Conservation (phyloP, 169 alveolate species). For the Besnoitia besnoiti region DNA sequence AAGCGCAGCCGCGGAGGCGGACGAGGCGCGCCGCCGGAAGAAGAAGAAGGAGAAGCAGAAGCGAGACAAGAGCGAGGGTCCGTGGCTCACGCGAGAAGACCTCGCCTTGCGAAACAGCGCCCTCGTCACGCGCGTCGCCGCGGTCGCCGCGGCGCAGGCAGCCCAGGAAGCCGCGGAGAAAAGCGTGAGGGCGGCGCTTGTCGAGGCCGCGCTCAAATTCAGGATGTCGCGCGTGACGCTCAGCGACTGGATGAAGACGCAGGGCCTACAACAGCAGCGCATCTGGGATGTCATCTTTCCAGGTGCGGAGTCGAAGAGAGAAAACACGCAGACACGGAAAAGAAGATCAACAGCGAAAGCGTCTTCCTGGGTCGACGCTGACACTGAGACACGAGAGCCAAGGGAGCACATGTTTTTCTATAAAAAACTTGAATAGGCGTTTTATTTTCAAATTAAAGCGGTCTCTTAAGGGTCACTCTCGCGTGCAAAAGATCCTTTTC, state of each 20-base stretch:
- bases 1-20: background rate
- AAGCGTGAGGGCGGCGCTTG: background rate
- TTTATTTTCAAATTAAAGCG: no score
- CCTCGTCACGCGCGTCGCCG: background rate
- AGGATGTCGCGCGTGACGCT: background rate
- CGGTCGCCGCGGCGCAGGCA: background rate
- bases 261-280: background rate
- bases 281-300: slow-evolving; percentile 12
- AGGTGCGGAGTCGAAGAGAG: background rate
- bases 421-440: no score
- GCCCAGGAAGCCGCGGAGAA: background rate
- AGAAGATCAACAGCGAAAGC: background rate
- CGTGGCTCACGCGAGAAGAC: background rate
- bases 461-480: no score
- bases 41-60: background rate
- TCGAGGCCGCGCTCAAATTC: slow-evolving; percentile 5
- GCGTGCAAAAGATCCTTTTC: no score
- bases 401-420: no score
- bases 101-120: background rate
- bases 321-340: background rate
- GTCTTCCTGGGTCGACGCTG: background rate
- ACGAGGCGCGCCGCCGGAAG: background rate
- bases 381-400: no score
- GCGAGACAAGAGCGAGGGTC: background rate
- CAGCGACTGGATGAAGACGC: background rate